These are phyloP conservation scores for Trametes hirsuta DNA, from an alignment of 1,284 basidiomycete species.

Conservation along the genomic window DNA sequence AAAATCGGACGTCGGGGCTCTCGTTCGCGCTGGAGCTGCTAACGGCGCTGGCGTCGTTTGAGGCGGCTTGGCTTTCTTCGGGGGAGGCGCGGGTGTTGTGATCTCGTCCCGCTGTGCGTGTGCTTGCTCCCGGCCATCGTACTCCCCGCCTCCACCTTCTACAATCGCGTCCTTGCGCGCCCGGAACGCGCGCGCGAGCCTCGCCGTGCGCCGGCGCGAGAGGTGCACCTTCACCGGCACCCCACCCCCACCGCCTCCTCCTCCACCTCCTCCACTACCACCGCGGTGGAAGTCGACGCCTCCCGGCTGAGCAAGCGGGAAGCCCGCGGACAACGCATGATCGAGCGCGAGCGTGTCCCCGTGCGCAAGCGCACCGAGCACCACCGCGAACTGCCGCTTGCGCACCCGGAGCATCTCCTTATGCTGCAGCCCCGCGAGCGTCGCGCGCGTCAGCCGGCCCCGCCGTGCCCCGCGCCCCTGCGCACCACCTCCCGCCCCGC, in stretches of 20 bases:
- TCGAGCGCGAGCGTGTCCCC: slow-evolving; percentile 73
- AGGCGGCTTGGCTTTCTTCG: neutral
- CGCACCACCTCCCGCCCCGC: slow-evolving; percentile 22
- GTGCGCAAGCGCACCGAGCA: slow-evolving; percentile 64
- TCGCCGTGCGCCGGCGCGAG: slow-evolving; percentile 34
- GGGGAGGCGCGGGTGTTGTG: neutral
- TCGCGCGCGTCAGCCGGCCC: slow-evolving; percentile 59
- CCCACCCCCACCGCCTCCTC: no score
- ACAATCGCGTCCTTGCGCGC: slow-evolving; percentile 21
- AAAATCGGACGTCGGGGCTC: slow-evolving; percentile 56
- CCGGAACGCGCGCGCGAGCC: slow-evolving; percentile 34
- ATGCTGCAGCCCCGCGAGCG: slow-evolving; percentile 69
- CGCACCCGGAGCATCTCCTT: slow-evolving; percentile 72
- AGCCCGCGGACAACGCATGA: slow-evolving; percentile 68
- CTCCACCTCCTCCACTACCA: neutral
- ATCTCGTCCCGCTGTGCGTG: neutral
- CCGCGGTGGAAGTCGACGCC: slow-evolving; percentile 24
- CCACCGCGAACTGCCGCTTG: slow-evolving; percentile 68
- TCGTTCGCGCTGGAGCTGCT: neutral
- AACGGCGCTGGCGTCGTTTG: neutral
- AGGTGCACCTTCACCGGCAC: slow-evolving; percentile 35
- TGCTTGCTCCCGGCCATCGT: no score
- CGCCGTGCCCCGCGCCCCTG: slow-evolving; percentile 6
- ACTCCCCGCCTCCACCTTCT: neutral
- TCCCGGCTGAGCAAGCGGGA: slow-evolving; percentile 47